Evolutionary conservation across 345 rosid genomes (phyloP).

Genomic region (Adansonia digitata): DNA sequence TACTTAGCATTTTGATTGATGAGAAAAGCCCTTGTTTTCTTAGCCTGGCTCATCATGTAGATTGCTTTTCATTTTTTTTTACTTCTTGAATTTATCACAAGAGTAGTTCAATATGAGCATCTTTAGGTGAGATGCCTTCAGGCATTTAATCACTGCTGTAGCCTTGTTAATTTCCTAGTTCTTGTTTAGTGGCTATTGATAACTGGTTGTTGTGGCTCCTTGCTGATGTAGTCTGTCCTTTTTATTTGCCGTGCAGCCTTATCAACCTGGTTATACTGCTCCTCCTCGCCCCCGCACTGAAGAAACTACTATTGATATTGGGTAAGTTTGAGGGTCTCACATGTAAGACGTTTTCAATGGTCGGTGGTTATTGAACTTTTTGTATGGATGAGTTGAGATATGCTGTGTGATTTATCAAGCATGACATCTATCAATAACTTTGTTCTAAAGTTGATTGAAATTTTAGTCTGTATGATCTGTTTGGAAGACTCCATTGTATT

Average conservation of each 20-base stretch:
- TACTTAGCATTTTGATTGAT: background rate
- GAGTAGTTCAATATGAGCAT: background rate
- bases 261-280: constrained; percentile 80
- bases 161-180: background rate
- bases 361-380: background rate
- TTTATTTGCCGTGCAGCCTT: constrained; percentile 45
- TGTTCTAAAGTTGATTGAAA: constrained; percentile 4
- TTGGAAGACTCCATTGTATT: background rate
- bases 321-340: constrained; percentile 39
- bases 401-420: background rate
- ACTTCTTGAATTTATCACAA: background rate
- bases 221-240: constrained; percentile 8
- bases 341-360: constrained; percentile 1
- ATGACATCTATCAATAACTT: background rate
- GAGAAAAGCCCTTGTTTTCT: background rate
- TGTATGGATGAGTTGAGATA: background rate
- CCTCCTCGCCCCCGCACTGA: constrained; percentile 60
- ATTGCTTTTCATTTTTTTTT: background rate
- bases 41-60: background rate
- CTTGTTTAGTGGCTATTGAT: background rate
- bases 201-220: background rate
- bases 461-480: background rate
- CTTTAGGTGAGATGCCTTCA: background rate
- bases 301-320: constrained; percentile 77
- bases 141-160: background rate